Percentiles rank a stretch among this genome's conserved stretches.
These are phyloP conservation scores for Backusella sp. DNA, from an alignment of 192 early-diverging fungal species.

Conservation along the genomic window DNA sequence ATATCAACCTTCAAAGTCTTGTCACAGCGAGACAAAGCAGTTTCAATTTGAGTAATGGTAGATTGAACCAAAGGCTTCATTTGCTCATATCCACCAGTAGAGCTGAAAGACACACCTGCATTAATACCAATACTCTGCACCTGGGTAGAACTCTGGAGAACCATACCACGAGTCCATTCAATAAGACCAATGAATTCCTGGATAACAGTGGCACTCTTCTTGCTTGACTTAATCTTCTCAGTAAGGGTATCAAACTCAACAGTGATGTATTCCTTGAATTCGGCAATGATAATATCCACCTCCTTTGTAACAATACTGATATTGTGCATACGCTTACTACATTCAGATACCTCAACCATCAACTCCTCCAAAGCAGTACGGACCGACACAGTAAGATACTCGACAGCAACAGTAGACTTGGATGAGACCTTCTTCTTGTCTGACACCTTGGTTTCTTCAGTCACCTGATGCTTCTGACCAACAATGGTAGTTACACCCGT, in stretches of 20 bases:
- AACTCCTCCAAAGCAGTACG: constrained; percentile 7
- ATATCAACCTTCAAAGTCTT: constrained; percentile 6
- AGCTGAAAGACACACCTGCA: not conserved
- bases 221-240: not conserved
- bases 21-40: constrained; percentile 4
- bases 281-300: not conserved
- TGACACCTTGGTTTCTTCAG: not conserved
- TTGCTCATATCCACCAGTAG: constrained; percentile 2
- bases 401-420: not conserved
- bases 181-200: not conserved
- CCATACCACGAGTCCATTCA: constrained; percentile 23
- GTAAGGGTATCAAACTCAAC: not conserved
- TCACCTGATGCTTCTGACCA: not conserved
- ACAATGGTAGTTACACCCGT: not conserved
- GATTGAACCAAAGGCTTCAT: constrained; percentile 16
- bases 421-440: not conserved
- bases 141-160: constrained; percentile 15
- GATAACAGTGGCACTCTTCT: not conserved
- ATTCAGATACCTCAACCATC: constrained; percentile 10
- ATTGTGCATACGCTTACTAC: constrained; percentile 9
- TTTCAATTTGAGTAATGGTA: constrained; percentile 10
- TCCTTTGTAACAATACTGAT: not conserved
- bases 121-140: constrained; percentile 20
- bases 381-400: constrained; percentile 1
- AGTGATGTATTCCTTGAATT: constrained; percentile 3